phyloP scores from a whole-genome alignment of 202 grass and related monocot genomes.

The Carex arenaria region DNA sequence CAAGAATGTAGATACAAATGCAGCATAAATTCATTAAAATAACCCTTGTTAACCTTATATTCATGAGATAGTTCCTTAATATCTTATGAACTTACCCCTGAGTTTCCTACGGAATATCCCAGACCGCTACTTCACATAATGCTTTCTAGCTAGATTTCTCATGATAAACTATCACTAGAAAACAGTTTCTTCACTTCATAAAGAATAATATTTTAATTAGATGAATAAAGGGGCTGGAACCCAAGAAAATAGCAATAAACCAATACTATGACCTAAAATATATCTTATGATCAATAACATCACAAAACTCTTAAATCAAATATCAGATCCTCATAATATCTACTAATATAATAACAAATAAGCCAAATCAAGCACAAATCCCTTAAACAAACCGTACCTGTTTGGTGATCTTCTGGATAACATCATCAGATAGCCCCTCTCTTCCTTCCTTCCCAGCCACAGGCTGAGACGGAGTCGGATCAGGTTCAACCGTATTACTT shows the following conservation, averaged over 20 bases:
- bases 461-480: not conserved
- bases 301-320: not conserved
- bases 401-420: slow-evolving; percentile 82
- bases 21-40: not conserved
- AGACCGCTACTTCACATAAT: not conserved
- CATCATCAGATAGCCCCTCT: slow-evolving; percentile 62
- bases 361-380: slow-evolving; percentile 21
- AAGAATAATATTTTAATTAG: not conserved
- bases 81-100: not conserved
- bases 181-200: not conserved
- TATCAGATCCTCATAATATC: not conserved
- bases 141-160: not conserved
- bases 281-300: too few species aligned
- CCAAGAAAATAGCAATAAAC: not conserved
- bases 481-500: slow-evolving; percentile 22
- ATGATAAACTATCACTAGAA: not conserved
- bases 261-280: not conserved
- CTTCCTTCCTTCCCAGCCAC: slow-evolving; percentile 25
- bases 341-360: not conserved
- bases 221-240: not conserved
- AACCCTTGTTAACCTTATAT: not conserved
- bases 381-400: slow-evolving; percentile 38
- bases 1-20: not conserved
- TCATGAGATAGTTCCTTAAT: not conserved
- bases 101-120: not conserved